Percentiles rank a stretch among this genome's conserved stretches.
Evolutionary conservation across 352 stramenopile species (phyloP).

Genomic region (Phytophthora boehmeriae): DNA sequence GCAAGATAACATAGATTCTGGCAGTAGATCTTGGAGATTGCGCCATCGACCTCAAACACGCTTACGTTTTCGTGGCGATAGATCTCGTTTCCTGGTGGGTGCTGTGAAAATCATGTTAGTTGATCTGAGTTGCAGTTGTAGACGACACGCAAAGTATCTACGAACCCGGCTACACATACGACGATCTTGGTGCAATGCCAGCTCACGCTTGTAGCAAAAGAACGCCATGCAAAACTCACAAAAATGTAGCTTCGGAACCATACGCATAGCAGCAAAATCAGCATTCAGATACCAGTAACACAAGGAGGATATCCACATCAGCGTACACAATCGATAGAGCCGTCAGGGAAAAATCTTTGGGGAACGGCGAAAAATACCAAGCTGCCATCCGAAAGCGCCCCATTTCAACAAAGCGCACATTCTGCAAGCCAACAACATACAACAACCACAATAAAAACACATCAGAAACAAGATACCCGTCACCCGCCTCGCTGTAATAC

Average conservation of each 20-base stretch:
- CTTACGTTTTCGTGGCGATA: constrained; percentile 95
- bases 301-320: neutral
- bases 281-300: neutral
- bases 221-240: constrained; percentile 92
- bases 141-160: constrained; percentile 5
- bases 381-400: constrained; percentile 93
- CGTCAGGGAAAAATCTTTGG: constrained; percentile 94
- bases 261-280: constrained; percentile 4
- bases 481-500: neutral
- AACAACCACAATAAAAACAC: neutral
- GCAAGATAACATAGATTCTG: constrained; percentile 99
- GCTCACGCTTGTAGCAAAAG: constrained; percentile 79
- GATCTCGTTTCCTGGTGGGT: constrained; percentile 87
- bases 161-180: constrained; percentile 65
- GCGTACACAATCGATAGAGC: constrained; percentile 82
- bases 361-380: constrained; percentile 98
- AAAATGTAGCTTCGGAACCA: constrained; percentile 74
- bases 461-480: constrained; percentile 22
- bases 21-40: constrained; percentile 97
- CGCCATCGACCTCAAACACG: constrained; percentile 98
- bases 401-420: constrained; percentile 96
- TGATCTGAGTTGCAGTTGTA: neutral
- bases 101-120: constrained; percentile 32
- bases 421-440: constrained; percentile 56
- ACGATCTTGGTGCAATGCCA: constrained; percentile 70